phyloP scores from a whole-genome alignment of 495 filamentous ascomycete genomes.

The Thermothielavioides terrestris region DNA sequence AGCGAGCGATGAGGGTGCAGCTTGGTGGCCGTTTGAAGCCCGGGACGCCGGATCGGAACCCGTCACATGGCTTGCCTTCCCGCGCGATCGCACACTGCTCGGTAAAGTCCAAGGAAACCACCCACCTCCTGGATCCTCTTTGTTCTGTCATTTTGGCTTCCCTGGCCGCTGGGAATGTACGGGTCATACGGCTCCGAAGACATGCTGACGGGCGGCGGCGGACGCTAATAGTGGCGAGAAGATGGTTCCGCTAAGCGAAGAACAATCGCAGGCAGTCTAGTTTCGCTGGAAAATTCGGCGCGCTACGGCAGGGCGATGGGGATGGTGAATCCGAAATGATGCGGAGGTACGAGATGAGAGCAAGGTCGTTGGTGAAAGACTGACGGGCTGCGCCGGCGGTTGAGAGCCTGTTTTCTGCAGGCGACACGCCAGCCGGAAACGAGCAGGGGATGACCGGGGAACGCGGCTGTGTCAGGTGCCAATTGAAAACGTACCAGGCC shows the following conservation, averaged over 20 bases:
- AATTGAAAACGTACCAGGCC: conserved; percentile 1
- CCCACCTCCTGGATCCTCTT: conserved; percentile 74
- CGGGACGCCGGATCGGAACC: not conserved
- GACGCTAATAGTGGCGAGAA: not conserved
- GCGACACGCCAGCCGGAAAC: conserved; percentile 21
- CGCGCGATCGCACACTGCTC: conserved; percentile 10
- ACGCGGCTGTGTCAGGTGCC: conserved; percentile 15
- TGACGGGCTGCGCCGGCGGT: conserved; percentile 13
- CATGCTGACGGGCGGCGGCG: conserved; percentile 36
- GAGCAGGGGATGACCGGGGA: conserved; percentile 17
- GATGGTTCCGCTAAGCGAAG: not conserved
- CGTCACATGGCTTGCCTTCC: not conserved
- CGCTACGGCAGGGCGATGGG: conserved; percentile 10
- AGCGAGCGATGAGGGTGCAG: not conserved
- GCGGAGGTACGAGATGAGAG: conserved; percentile 15
- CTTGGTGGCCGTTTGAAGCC: not conserved
- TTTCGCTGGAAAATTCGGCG: conserved; percentile 2
- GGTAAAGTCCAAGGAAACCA: conserved; percentile 7
- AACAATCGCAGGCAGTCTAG: not conserved
- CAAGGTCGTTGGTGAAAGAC: conserved; percentile 14
- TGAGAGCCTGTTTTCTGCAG: conserved; percentile 26
- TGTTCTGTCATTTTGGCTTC: conserved; percentile 40
- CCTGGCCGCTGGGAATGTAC: conserved; percentile 69
- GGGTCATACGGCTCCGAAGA: conserved; percentile 74
- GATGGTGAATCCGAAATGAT: conserved; percentile 9